Conservation (phyloP, 2,329 filamentous ascomycete genomes). For the Aspergillus pseudoterreus region DNA sequence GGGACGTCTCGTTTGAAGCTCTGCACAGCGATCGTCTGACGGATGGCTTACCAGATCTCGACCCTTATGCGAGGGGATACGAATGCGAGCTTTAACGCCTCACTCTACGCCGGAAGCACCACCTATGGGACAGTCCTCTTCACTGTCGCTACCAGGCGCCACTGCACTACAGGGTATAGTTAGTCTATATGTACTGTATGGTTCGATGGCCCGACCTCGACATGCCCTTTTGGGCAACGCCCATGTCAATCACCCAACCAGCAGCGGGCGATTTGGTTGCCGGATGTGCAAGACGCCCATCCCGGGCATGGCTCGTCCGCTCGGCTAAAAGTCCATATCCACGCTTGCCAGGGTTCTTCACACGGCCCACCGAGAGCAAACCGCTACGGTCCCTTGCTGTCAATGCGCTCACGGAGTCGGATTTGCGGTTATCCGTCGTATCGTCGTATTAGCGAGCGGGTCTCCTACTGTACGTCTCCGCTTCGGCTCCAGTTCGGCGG, state of each 20-base stretch:
- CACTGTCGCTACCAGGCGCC: too few species aligned
- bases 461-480: background rate
- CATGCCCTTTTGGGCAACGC: background rate
- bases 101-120: too few species aligned
- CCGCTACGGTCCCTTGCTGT: background rate
- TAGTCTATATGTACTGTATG: too few species aligned
- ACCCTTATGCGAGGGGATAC: too few species aligned
- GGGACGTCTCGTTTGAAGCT: background rate
- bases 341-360: background rate
- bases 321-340: background rate
- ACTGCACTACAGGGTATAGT: too few species aligned
- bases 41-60: too few species aligned
- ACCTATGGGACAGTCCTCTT: too few species aligned
- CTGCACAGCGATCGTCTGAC: background rate
- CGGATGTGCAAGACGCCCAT: background rate
- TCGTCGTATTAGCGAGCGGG: slow-evolving; percentile 4
- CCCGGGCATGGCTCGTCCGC: background rate
- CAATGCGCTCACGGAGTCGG: background rate
- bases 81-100: too few species aligned
- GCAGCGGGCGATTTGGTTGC: background rate
- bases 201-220: background rate
- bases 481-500: background rate
- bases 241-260: background rate
- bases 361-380: background rate
- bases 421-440: slow-evolving; percentile 2